phyloP scores from a whole-genome alignment of 352 stramenopile species.

The Phytophthora ramorum region DNA sequence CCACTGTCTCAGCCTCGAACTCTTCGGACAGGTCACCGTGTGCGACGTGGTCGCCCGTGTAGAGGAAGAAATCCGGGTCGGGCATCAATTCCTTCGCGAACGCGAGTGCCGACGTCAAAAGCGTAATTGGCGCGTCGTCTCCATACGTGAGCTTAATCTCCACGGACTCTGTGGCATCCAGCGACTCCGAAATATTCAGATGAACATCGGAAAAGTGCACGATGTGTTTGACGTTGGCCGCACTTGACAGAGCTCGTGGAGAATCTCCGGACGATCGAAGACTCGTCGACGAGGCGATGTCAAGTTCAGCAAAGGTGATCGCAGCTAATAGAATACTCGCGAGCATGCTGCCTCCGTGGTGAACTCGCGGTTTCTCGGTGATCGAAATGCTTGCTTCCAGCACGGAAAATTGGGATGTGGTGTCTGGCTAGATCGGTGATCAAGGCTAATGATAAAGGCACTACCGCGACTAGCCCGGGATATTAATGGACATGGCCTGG shows the following conservation, averaged over 20 bases:
- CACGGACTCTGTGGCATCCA: conserved; percentile 44
- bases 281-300: neutral
- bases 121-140: conserved; percentile 49
- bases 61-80: conserved; percentile 73
- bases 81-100: conserved; percentile 66
- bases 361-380: neutral
- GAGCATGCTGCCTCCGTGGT: neutral
- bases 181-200: conserved; percentile 60
- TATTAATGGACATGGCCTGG: neutral
- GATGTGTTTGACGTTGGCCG: conserved; percentile 51
- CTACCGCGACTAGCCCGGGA: neutral
- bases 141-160: conserved; percentile 45
- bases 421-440: neutral
- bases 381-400: neutral
- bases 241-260: neutral
- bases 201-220: conserved; percentile 84
- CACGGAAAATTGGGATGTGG: conserved; percentile 2
- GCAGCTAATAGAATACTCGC: neutral
- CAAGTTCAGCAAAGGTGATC: neutral
- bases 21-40: conserved; percentile 56
- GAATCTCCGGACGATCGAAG: conserved; percentile 6
- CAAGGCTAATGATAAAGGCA: neutral
- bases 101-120: conserved; percentile 66
- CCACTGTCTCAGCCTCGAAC: conserved; percentile 56
- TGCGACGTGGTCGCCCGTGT: conserved; percentile 75